These are phyloP conservation scores for Hyphopichia buzzinii DNA, from an alignment of 1,139 yeast genomes.

Conservation along the genomic window DNA sequence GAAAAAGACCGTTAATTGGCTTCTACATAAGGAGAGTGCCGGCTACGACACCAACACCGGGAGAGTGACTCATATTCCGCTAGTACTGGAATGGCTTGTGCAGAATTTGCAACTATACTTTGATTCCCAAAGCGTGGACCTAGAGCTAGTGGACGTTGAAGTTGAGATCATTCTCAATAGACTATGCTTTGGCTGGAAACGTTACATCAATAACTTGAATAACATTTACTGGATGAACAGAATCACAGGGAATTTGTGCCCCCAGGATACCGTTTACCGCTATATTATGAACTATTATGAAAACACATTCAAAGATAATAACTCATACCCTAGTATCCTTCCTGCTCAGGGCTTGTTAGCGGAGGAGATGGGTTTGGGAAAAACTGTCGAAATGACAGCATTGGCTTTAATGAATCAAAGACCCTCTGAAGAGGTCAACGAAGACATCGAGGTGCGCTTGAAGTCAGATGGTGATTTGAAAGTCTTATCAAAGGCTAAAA, in stretches of 20 bases:
- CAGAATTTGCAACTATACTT: not conserved
- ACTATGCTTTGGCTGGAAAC: constrained; percentile 54
- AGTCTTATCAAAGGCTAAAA: constrained; percentile 51
- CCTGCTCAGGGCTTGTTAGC: constrained; percentile 72
- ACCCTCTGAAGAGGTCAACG: constrained; percentile 42
- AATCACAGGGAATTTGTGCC: constrained; percentile 47
- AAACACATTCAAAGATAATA: constrained; percentile 8
- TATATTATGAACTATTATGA: constrained; percentile 23
- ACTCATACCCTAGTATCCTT: constrained; percentile 13
- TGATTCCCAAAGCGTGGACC: constrained; percentile 5
- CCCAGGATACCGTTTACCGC: constrained; percentile 25
- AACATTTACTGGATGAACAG: constrained; percentile 44
- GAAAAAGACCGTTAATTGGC: constrained; percentile 63
- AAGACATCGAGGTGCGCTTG: constrained; percentile 34
- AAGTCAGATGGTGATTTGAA: constrained; percentile 36
- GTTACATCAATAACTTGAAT: constrained; percentile 14
- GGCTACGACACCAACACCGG: constrained; percentile 27
- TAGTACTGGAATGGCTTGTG: constrained; percentile 12
- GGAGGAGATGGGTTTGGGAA: constrained; percentile 97
- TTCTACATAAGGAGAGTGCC: constrained; percentile 58
- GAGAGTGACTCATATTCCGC: constrained; percentile 16
- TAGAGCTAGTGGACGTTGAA: constrained; percentile 9
- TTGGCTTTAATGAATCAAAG: constrained; percentile 60
- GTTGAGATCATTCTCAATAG: constrained; percentile 28
- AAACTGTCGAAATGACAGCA: constrained; percentile 80